A percentile compares a stretch with the other conserved stretches of the same genome.
These are phyloP conservation scores for Spironucleus salmonicida DNA, from an alignment of 208 protist species.

Conservation along the genomic window DNA sequence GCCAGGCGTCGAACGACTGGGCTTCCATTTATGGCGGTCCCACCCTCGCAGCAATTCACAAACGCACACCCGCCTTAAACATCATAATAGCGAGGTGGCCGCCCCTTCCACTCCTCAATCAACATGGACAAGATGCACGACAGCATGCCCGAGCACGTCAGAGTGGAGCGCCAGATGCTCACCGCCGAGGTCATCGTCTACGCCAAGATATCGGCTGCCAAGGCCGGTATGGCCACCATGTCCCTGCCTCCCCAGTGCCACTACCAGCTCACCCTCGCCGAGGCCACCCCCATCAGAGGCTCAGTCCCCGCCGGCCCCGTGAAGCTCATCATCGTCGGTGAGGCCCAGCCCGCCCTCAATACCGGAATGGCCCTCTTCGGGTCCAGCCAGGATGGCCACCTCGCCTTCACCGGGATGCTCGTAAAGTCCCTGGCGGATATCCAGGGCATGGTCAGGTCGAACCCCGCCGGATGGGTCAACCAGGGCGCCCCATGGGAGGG, in stretches of 20 bases:
- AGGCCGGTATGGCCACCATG: neutral
- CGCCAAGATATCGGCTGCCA: neutral
- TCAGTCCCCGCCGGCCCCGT: neutral
- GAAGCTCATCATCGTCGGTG: conserved; percentile 9
- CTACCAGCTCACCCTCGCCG: neutral
- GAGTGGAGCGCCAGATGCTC: too few species aligned
- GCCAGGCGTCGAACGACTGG: too few species aligned
- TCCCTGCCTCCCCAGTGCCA: conserved; percentile 22
- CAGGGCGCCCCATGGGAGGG: neutral
- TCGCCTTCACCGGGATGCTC: neutral
- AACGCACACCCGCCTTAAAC: too few species aligned
- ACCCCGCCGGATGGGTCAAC: conserved; percentile 1
- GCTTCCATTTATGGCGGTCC: too few species aligned
- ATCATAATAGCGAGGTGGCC: too few species aligned
- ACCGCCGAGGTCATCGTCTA: neutral
- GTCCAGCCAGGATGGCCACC: neutral
- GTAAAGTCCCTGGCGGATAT: neutral
- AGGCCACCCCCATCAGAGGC: neutral
- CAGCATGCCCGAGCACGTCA: too few species aligned
- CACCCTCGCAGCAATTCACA: too few species aligned
- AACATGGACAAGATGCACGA: too few species aligned
- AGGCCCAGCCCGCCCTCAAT: neutral
- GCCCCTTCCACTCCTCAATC: too few species aligned
- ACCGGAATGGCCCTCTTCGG: neutral
- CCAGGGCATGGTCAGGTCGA: neutral